phyloP scores from a whole-genome alignment of 441 rosid species.

The Populus hybrid region DNA sequence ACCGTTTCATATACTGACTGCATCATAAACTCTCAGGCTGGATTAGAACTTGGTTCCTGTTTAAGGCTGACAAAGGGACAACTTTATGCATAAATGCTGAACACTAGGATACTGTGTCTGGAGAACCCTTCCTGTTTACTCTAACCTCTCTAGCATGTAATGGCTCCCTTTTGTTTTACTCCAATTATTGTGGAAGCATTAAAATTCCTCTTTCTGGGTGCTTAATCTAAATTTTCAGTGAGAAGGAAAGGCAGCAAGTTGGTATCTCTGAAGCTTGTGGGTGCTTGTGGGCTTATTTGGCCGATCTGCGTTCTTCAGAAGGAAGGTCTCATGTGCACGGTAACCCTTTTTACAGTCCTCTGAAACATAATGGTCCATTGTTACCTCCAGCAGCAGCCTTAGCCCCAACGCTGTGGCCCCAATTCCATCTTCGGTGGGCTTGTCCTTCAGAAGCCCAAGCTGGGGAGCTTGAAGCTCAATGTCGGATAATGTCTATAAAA shows the following conservation, averaged over 20 bases:
- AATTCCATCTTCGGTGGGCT: constrained; percentile 97
- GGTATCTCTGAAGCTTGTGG: constrained; percentile 70
- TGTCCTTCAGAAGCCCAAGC: constrained; percentile 82
- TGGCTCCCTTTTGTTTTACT: neutral
- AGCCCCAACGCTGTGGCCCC: constrained; percentile 97
- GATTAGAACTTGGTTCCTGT: neutral
- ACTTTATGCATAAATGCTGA: neutral
- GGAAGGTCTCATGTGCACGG: constrained; percentile 67
- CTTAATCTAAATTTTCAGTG: constrained; percentile 49
- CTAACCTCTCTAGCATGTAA: neutral
- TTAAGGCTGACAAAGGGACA: neutral
- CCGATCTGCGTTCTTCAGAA: constrained; percentile 60
- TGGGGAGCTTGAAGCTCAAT: constrained; percentile 73
- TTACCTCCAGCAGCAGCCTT: constrained; percentile 96
- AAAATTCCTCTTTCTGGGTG: constrained; percentile 1
- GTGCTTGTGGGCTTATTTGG: constrained; percentile 85
- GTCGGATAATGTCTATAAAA: constrained; percentile 62
- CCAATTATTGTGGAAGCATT: neutral
- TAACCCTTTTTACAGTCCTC: constrained; percentile 74
- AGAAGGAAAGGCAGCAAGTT: constrained; percentile 78
- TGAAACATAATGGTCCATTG: constrained; percentile 54
- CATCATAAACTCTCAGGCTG: neutral
- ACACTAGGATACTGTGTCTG: neutral
- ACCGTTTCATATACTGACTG: neutral
- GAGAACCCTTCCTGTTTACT: neutral